Evolutionary conservation across 164 flowering plant genomes (phyloP), one percentile per base, ranked within the genome.

Genomic region (Malania oleifera): DNA sequence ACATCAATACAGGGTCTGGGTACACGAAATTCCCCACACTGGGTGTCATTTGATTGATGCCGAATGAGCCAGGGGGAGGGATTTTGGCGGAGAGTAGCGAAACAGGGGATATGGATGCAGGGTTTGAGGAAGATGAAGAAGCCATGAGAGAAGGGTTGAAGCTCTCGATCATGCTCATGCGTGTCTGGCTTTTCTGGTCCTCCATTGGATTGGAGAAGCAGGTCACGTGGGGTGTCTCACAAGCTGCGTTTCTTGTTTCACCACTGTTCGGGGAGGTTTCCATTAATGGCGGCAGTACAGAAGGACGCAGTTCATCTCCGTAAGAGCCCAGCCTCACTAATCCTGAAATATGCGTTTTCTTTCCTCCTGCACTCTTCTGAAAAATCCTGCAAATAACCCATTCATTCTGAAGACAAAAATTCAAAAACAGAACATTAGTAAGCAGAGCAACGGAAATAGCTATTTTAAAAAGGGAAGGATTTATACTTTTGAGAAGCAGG

Each of bases 191-290:
- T 46, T 65, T 76, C 47, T 66, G 70, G 39, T 66, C 75, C 70
- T 77, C 82, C 79, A 52, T 61, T 23, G 37, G 62, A 49, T 49
- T 46, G 65, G 66, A 60, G 69, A 62, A 70, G 77, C 75, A 63
- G 76, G 26, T 20, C 50, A 46, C 50, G 26, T 12, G 50, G 9
- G 26, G 6, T 18, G 19, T 18, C 18, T 14, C 53, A n/a, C 11
- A 2, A 10, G n/a, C 54, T 8, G 31, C 29, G 35, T 12, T 28
- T 13, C 7, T 15, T 3, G 31, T 24, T 9, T 52, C 37, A 2
- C 10, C 19, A 4, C 37, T 27, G 37, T 52, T 27, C 13, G 55
- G 23, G 2, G 55, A 52, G 5, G 38, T 12, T 1, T 52, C 55
- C 22, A 28, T 52, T 17, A 52, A 28, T 27, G 37, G 35, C 35